A percentile compares a stretch with the other conserved stretches of the same genome.
These are phyloP conservation scores for Paxillus ammoniavirescens DNA, from an alignment of 768 basidiomycete genomes.

Conservation along the genomic window DNA sequence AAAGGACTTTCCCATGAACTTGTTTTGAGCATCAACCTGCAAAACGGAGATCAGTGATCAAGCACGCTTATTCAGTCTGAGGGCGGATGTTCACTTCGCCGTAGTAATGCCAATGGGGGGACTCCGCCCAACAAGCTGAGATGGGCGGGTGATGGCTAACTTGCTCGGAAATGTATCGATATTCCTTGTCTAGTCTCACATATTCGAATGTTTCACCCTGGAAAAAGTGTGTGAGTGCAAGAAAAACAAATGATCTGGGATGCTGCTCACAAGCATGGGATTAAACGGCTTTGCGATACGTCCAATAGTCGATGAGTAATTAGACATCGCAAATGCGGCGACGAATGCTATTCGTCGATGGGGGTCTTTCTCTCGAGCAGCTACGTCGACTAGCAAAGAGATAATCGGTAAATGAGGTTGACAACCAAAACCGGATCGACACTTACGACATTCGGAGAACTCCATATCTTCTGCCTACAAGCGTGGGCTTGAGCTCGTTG, in stretches of 20 bases:
- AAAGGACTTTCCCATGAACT: conserved; percentile 94
- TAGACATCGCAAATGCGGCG: conserved; percentile 96
- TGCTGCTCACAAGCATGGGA: conserved; percentile 75
- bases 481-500: not conserved
- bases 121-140: conserved; percentile 93
- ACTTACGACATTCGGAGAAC: conserved; percentile 85
- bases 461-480: conserved; percentile 91
- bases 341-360: conserved; percentile 87
- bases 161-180: conserved; percentile 93
- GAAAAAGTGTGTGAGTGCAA: not conserved
- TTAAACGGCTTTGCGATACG: conserved; percentile 98
- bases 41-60: conserved; percentile 1
- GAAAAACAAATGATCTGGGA: not conserved
- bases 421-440: not conserved
- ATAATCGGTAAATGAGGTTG: conserved; percentile 3
- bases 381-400: conserved; percentile 68
- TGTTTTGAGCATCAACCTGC: conserved; percentile 94
- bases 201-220: conserved; percentile 96
- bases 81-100: conserved; percentile 58
- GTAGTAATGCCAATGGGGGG: conserved; percentile 85
- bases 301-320: conserved; percentile 95
- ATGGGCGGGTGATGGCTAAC: conserved; percentile 98
- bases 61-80: not conserved
- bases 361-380: conserved; percentile 72
- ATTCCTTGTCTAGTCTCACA: conserved; percentile 81